Base-by-base conservation (phyloP, 192 early-diverging fungal species). In the Physocladia obscura region DNA sequence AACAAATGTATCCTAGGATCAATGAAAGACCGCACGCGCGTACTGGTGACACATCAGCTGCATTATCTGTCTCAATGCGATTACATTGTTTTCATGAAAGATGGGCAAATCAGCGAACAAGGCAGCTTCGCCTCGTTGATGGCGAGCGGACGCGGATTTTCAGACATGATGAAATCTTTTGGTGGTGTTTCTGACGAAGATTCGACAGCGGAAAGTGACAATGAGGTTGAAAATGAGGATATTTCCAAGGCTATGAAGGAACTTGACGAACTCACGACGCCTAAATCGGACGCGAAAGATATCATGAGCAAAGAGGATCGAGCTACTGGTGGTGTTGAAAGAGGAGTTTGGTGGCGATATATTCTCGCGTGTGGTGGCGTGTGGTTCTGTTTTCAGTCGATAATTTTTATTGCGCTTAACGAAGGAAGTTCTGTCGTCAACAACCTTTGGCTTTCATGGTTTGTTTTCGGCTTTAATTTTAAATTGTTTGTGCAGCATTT, bases 31-130 rank as follows among this genome's bases (percentile, higher is more conserved):
- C 94, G 94, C 82, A 90, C 93, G 2, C 81, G 93, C 24, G 65
- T 98, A 13, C 69, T 98, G 58, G 90, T 94, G 1, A 94, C 94
- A 0, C 92, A 96, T 74, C 83, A 87, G 52, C 78, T 94, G 2
- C 84, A 90, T 62, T 78, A 89, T 54, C 63, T 97, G 60, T 90
- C 92, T 0, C 76, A 86, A 40, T 88, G 87, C 36, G 88, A 93
- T 52, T 88, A 85, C 61, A 76, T 96, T 1, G 57, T 93, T 11
- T 80, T 80, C 21, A 70, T 96, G 61, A 83, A 90, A 37, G 80
- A 90, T 31, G 91, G 92, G 21, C 68, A 73, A 40, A 82, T 95
- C 54, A 81, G 72, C 30, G 89, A 91, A 73, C 75, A 81, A 19
- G 92, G 87, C 30, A 78, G 76, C 0, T 91, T 83, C 60, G 65